Evolutionary conservation across 2,329 filamentous ascomycete genomes (phyloP).

Genomic region (Exophiala phaeomuriformis): DNA sequence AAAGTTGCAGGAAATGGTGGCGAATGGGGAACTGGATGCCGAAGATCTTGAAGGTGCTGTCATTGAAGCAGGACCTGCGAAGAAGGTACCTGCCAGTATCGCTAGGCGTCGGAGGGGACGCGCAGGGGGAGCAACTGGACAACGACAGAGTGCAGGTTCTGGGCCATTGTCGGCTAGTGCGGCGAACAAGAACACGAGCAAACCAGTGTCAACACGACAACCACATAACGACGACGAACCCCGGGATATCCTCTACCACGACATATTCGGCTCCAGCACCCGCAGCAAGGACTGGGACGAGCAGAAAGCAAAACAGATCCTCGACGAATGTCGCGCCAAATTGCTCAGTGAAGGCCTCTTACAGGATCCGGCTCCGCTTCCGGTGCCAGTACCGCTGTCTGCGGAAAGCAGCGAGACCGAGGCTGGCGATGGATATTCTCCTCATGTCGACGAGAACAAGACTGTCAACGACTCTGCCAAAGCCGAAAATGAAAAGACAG

Average conservation of each 20-base stretch:
- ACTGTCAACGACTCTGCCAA: neutral
- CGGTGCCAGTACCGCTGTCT: neutral
- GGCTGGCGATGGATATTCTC: neutral
- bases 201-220: neutral
- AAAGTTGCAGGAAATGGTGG: slow-evolving; percentile 27
- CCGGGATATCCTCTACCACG: slow-evolving; percentile 2
- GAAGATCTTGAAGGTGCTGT: slow-evolving; percentile 53
- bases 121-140: too few relatives aligned
- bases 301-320: slow-evolving; percentile 14
- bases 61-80: slow-evolving; percentile 21
- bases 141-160: too few relatives aligned
- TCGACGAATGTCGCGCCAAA: slow-evolving; percentile 15
- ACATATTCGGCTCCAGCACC: slow-evolving; percentile 10
- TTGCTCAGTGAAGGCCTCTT: slow-evolving; percentile 18
- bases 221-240: too few relatives aligned
- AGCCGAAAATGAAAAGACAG: neutral
- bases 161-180: neutral
- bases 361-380: neutral
- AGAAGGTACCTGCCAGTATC: slow-evolving; percentile 1
- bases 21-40: slow-evolving; percentile 69
- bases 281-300: slow-evolving; percentile 13
- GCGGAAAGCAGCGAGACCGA: slow-evolving; percentile 14
- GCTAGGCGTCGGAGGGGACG: slow-evolving; percentile 2
- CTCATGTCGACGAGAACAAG: too few relatives aligned
- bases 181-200: neutral